Conservation (phyloP, 176 grass and related monocot genomes). For the Bolboschoenus planiculmis region DNA sequence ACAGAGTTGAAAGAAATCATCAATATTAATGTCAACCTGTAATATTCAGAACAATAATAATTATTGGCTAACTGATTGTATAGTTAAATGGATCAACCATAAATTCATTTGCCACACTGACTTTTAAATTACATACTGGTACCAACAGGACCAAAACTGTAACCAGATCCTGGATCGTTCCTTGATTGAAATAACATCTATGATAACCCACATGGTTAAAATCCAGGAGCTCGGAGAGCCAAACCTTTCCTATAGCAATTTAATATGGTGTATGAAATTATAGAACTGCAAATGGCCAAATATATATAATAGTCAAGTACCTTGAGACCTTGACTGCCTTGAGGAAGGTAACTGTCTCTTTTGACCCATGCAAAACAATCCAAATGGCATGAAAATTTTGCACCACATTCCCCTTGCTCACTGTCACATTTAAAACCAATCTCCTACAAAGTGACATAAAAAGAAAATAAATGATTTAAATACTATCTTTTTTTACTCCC, state of each 20-base stretch:
- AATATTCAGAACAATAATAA: neutral
- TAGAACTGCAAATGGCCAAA: neutral
- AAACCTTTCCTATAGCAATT: conserved; percentile 18
- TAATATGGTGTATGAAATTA: neutral
- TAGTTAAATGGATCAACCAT: neutral
- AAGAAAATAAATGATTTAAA: neutral
- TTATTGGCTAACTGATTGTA: neutral
- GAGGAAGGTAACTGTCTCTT: conserved; percentile 99
- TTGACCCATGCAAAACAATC: conserved; percentile 99
- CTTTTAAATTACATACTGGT: neutral
- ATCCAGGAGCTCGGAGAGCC: neutral
- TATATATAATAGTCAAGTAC: conserved; percentile 24
- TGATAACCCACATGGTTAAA: neutral
- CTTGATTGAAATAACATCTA: neutral
- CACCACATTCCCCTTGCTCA: conserved; percentile 87
- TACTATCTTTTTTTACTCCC: too few species aligned
- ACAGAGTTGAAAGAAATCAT: neutral
- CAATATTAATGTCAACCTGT: neutral
- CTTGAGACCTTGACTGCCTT: conserved; percentile 98
- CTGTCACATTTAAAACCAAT: conserved; percentile 88
- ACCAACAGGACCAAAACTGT: neutral
- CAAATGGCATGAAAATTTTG: conserved; percentile 98
- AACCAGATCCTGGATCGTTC: neutral
- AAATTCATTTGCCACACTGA: neutral
- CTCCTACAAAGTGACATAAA: conserved; percentile 55